A percentile compares a stretch with the other conserved stretches of the same genome.
These are phyloP conservation scores for Aureobasidium sp. DNA, from an alignment of 2,329 filamentous ascomycete genomes.

Conservation along the genomic window DNA sequence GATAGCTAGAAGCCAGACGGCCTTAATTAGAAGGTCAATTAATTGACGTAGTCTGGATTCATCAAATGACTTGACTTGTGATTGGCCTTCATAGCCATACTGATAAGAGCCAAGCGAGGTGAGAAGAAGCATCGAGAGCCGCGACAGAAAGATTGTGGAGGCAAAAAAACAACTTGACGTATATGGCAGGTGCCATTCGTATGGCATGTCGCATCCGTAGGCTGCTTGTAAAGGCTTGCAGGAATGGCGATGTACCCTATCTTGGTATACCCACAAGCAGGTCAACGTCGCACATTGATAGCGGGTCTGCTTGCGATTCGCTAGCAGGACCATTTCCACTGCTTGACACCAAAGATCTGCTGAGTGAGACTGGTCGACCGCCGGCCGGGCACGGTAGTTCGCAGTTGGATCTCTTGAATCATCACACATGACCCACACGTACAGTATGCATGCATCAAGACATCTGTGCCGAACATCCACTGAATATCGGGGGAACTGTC, in stretches of 20 bases:
- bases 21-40: neutral
- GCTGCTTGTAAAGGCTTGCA: neutral
- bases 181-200: neutral
- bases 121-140: constrained; percentile 1
- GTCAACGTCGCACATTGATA: neutral
- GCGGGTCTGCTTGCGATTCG: neutral
- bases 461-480: neutral
- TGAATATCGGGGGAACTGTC: neutral
- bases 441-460: too few relatives aligned
- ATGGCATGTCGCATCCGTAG: neutral
- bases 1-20: neutral
- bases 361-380: neutral
- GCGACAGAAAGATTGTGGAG: neutral
- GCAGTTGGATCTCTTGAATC: neutral
- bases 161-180: neutral
- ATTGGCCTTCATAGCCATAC: neutral
- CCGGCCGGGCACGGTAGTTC: neutral
- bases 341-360: neutral
- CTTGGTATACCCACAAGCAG: neutral
- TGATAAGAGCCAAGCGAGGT: neutral
- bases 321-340: neutral
- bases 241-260: neutral
- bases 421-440: neutral
- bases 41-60: neutral
- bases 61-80: neutral